Conservation (phyloP, 106 monocot species). For the Triglochin maritima region DNA sequence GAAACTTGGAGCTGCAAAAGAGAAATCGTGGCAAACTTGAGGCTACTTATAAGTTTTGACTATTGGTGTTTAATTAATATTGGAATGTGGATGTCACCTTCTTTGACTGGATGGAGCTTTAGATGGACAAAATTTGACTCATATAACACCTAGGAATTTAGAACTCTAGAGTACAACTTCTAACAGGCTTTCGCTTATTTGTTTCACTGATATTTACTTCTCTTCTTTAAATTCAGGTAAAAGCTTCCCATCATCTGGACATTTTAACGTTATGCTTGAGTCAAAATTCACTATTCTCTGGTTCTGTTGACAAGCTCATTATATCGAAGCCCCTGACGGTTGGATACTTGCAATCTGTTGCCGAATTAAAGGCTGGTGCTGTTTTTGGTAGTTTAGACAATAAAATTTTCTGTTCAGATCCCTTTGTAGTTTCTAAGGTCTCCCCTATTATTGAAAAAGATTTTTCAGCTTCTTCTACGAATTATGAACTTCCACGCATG, state of each 20-base stretch:
- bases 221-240: slow-evolving; percentile 29
- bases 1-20: too few species aligned
- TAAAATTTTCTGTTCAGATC: slow-evolving; percentile 6
- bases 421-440: slow-evolving; percentile 24
- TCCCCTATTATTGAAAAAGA: slow-evolving; percentile 15
- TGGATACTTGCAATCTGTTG: slow-evolving; percentile 86
- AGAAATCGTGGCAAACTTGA: too few species aligned
- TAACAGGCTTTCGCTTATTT: too few species aligned
- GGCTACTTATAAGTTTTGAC: too few species aligned
- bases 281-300: slow-evolving; percentile 68
- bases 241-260: slow-evolving; percentile 49
- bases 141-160: too few species aligned
- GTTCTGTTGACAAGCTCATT: slow-evolving; percentile 66
- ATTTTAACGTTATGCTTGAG: slow-evolving; percentile 43
- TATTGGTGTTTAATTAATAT: too few species aligned
- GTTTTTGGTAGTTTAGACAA: slow-evolving; percentile 15
- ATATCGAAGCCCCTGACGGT: slow-evolving; percentile 56
- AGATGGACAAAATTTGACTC: too few species aligned
- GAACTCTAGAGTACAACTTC: too few species aligned
- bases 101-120: too few species aligned
- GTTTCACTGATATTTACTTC: neutral
- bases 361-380: slow-evolving; percentile 61
- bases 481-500: slow-evolving; percentile 61
- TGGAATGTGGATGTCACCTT: too few species aligned
- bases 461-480: slow-evolving; percentile 5